Evolutionary conservation across 148 eudicot genomes (phyloP).

Genomic region (Rhododendron ferrugineum): DNA sequence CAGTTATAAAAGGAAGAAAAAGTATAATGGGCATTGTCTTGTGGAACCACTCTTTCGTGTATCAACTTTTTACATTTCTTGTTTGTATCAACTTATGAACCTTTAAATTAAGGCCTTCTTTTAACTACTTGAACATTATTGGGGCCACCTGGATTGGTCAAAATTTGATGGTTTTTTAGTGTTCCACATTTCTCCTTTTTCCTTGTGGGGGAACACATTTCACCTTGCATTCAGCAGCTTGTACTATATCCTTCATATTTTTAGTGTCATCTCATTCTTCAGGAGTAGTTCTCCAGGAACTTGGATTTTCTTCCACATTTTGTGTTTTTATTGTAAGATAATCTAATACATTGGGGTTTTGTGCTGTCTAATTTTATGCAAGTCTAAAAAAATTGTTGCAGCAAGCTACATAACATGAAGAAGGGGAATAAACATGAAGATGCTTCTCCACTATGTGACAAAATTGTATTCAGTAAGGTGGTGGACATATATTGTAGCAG

Average conservation of each 20-base stretch:
- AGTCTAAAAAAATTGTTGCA: constrained; percentile 26
- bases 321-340: background rate
- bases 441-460: constrained; percentile 75
- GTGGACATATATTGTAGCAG: constrained; percentile 6
- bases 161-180: background rate
- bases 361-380: constrained; percentile 3
- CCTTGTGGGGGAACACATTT: background rate
- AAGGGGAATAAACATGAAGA: constrained; percentile 63
- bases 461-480: constrained; percentile 87
- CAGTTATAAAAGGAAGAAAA: background rate
- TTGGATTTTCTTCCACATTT: background rate
- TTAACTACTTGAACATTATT: background rate
- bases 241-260: background rate
- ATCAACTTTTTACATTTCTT: background rate
- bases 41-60: background rate
- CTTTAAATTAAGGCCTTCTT: background rate
- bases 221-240: background rate
- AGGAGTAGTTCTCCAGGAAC: background rate
- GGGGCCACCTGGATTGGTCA: background rate
- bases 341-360: background rate
- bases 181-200: background rate
- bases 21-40: background rate
- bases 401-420: constrained; percentile 71
- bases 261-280: background rate
- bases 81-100: background rate